phyloP scores from a whole-genome alignment of 495 filamentous ascomycete genomes.

The Penicillium canariense region DNA sequence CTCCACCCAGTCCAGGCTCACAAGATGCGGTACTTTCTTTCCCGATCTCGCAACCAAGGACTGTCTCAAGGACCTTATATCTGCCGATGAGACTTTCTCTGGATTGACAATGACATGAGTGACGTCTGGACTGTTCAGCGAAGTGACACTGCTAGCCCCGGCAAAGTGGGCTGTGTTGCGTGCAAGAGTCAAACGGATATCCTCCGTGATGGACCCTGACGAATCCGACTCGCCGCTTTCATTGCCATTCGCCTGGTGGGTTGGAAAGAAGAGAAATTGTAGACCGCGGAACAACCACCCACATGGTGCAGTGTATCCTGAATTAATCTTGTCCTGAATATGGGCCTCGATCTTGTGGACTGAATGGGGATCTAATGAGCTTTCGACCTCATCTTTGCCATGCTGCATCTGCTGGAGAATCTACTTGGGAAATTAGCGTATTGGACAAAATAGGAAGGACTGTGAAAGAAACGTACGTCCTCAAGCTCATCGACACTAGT shows the following conservation, averaged over 20 bases:
- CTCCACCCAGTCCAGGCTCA: slow-evolving; percentile 69
- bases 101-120: slow-evolving; percentile 39
- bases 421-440: slow-evolving; percentile 9
- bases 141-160: slow-evolving; percentile 44
- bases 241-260: not conserved
- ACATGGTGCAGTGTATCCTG: slow-evolving; percentile 39
- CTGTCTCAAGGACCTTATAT: slow-evolving; percentile 30
- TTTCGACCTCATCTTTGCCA: slow-evolving; percentile 25
- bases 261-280: slow-evolving; percentile 50
- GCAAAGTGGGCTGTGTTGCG: slow-evolving; percentile 61
- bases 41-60: slow-evolving; percentile 24
- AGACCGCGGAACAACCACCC: slow-evolving; percentile 69
- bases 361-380: slow-evolving; percentile 32
- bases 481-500: slow-evolving; percentile 63
- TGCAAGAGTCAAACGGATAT: slow-evolving; percentile 25
- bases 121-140: slow-evolving; percentile 17
- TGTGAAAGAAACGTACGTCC: slow-evolving; percentile 30
- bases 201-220: not conserved
- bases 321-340: slow-evolving; percentile 46
- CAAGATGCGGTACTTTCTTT: slow-evolving; percentile 64
- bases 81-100: slow-evolving; percentile 13
- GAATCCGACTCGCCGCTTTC: not conserved
- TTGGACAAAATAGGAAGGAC: not conserved
- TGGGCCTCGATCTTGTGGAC: slow-evolving; percentile 55
- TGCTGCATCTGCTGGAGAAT: slow-evolving; percentile 49